Evolutionary conservation across 108 stramenopile genomes (phyloP), one percentile per base, ranked within the genome.

Genomic region (Stephanodiscus minutulus): DNA sequence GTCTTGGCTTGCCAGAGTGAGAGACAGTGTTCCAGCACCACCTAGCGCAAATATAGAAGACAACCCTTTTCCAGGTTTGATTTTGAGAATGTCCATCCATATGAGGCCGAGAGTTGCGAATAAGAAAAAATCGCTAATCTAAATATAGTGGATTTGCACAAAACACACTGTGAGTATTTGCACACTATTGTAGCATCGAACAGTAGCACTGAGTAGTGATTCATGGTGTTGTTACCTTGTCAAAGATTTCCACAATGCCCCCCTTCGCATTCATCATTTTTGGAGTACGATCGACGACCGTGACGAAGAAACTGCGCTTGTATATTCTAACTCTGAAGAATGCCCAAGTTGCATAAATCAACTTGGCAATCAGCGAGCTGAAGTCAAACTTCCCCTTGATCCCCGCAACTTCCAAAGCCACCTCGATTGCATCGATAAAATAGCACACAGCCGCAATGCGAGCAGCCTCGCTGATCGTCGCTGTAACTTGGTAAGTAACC

Each of bases 1-100:
- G 29, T 77, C 81, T 61, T 82, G 74, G 18, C 50, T 49, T 24
- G 88, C 88, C 1, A 89, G 48, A 33, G 82, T 76, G 12, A 89
- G 36, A 22, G 79, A 72, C 27, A 89, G 62, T 21, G 88, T 89
- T 13, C 86, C 80, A 10, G 75, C 84, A 55, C 81, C 69, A 54
- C 88, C 84, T 50, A 89, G 72, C 7, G 88, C 86, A 71, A 89
- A 87, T 0, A 89, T 53, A 5, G 70, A 72, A 7, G 72, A 81
- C 39, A 86, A 35, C 2, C 72, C 85, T 27, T 70, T 64, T 6
- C 86, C 86, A 24, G 44, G 31, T 28, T 82, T 76, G n/a, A 87
- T 73, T 50, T 80, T 36, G 3, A 88, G 61, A 17, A 88, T 74
- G 29, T 86, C 85, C 25, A 73, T 66, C 68, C 68, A 81, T 0